Conservation (phyloP, 306 rosid species). For the Quercus dentata region DNA sequence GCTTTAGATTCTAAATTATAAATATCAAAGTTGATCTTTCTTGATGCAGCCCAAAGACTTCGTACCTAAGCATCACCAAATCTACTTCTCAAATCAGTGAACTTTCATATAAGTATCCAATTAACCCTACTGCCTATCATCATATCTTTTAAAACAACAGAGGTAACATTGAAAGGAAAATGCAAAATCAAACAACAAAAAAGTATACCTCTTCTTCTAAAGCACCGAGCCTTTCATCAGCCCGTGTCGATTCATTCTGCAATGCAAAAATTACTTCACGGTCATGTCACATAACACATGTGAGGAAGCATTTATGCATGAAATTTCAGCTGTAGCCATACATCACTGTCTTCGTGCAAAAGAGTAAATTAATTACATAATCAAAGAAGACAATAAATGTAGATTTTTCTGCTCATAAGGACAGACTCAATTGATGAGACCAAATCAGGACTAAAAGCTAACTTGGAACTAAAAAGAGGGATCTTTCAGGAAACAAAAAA, state of each 20-base stretch:
- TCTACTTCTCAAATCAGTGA: slow-evolving; percentile 52
- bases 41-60: slow-evolving; percentile 63
- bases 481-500: too few species aligned
- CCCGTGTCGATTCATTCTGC: slow-evolving; percentile 41
- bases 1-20: slow-evolving; percentile 60
- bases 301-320: too few species aligned
- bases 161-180: background rate
- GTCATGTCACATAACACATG: too few species aligned
- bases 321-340: too few species aligned
- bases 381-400: too few species aligned
- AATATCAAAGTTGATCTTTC: slow-evolving; percentile 79
- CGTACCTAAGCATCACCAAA: slow-evolving; percentile 61
- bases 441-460: background rate
- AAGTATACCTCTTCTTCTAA: slow-evolving; percentile 69
- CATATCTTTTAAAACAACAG: background rate
- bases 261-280: slow-evolving; percentile 5
- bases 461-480: too few species aligned
- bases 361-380: too few species aligned
- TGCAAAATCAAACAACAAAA: background rate
- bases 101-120: slow-evolving; percentile 21
- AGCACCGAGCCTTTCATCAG: slow-evolving; percentile 37
- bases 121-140: background rate
- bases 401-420: too few species aligned
- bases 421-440: background rate
- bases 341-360: too few species aligned